Conservation (phyloP, 306 rosid species). For the Cicer cuneatum region DNA sequence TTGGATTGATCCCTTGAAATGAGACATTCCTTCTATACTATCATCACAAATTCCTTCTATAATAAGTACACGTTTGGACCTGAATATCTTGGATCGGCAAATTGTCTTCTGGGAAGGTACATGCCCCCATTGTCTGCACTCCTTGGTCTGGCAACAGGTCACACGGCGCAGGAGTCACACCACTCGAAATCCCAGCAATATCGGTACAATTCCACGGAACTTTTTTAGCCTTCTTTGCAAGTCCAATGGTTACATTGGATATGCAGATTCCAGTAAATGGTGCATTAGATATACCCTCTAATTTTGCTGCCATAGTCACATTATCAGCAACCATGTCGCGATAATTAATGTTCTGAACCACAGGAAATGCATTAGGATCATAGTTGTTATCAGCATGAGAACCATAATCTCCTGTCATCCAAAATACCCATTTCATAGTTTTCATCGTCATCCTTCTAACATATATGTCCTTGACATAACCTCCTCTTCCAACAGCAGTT, state of each 20-base stretch:
- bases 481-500: conserved; percentile 77
- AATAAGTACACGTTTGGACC: conserved; percentile 61
- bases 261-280: conserved; percentile 76
- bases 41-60: conserved; percentile 47
- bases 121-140: conserved; percentile 41
- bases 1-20: conserved; percentile 31
- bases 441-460: conserved; percentile 65
- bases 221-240: conserved; percentile 63
- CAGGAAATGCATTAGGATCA: conserved; percentile 68
- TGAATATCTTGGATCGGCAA: conserved; percentile 57
- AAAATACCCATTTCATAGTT: conserved; percentile 79
- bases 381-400: conserved; percentile 69
- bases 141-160: conserved; percentile 61
- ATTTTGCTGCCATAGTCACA: conserved; percentile 70
- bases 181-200: conserved; percentile 67
- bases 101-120: conserved; percentile 63
- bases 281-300: conserved; percentile 68
- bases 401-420: conserved; percentile 81
- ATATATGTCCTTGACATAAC: conserved; percentile 67
- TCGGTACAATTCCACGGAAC: conserved; percentile 72
- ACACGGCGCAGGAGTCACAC: conserved; percentile 68
- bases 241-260: conserved; percentile 70
- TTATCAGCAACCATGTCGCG: conserved; percentile 70
- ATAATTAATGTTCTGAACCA: conserved; percentile 63
- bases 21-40: conserved; percentile 23